Evolutionary conservation across 352 stramenopile species (phyloP).

Genomic region (Pythium rishiriense): DNA sequence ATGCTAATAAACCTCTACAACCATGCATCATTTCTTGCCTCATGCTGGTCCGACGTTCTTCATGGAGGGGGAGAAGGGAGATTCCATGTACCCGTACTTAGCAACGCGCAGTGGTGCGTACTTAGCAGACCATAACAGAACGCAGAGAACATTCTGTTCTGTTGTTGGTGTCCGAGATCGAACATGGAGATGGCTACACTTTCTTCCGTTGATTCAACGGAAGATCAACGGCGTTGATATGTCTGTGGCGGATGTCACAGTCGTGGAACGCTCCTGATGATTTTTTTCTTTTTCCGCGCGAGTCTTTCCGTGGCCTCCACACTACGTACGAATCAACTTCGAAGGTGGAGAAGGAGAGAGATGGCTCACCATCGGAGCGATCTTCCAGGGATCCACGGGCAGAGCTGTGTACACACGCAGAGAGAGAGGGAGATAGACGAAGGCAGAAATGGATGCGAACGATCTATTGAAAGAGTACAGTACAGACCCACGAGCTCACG

Average conservation of each 20-base stretch:
- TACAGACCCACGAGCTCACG: background rate
- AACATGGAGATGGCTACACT: background rate
- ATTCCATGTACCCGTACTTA: too few relatives aligned
- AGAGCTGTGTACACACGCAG: background rate
- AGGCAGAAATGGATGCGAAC: background rate
- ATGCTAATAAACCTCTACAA: too few relatives aligned
- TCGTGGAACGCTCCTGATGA: background rate
- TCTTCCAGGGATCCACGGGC: background rate
- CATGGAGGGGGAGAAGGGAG: too few relatives aligned
- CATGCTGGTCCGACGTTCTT: too few relatives aligned
- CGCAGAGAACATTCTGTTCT: background rate
- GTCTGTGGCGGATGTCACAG: background rate
- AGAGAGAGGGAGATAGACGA: too few relatives aligned
- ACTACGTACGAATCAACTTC: background rate
- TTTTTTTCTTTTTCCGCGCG: too few relatives aligned
- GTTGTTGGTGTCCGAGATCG: background rate
- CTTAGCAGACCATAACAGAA: too few relatives aligned
- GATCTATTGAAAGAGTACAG: slow-evolving; percentile 1
- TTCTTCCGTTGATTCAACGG: background rate
- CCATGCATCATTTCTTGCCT: too few relatives aligned
- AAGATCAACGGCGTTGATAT: too few relatives aligned
- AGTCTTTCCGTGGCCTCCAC: background rate
- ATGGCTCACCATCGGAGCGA: background rate
- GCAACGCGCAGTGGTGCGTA: too few relatives aligned
- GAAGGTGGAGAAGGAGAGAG: background rate